Conservation (phyloP, 345 rosid species). For the Hibiscus syriacus region DNA sequence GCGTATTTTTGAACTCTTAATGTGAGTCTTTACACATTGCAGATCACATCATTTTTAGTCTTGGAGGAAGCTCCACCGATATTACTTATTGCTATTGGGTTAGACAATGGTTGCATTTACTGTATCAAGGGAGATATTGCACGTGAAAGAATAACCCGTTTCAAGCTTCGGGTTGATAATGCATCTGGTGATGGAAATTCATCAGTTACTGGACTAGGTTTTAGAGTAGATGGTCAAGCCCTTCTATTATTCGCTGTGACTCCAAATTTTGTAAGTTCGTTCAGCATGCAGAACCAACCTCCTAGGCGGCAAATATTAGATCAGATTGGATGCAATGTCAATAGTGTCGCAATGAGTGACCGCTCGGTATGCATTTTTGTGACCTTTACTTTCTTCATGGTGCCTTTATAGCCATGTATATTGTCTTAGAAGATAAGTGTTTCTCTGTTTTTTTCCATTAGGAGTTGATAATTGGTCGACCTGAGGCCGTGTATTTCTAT, state of each 20-base stretch:
- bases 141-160: constrained; percentile 81
- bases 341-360: constrained; percentile 87
- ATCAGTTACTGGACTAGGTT: constrained; percentile 72
- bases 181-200: constrained; percentile 29
- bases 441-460: constrained; percentile 24
- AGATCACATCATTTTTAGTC: constrained; percentile 90
- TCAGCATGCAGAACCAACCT: constrained; percentile 71
- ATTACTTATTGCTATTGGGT: constrained; percentile 80
- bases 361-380: constrained; percentile 49
- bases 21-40: constrained; percentile 25
- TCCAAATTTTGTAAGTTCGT: constrained; percentile 64
- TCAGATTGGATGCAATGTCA: constrained; percentile 67
- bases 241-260: constrained; percentile 84
- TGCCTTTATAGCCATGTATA: constrained; percentile 2
- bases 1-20: background rate
- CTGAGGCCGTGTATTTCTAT: constrained; percentile 93
- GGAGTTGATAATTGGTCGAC: constrained; percentile 90
- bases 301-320: constrained; percentile 69
- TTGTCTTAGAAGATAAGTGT: constrained; percentile 1
- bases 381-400: background rate
- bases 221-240: constrained; percentile 79
- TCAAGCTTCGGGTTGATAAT: constrained; percentile 70
- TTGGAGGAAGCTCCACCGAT: constrained; percentile 95
- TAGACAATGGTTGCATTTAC: constrained; percentile 77
- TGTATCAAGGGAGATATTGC: constrained; percentile 98